These are phyloP conservation scores for Colletotrichum sp. DNA, from an alignment of 2,329 filamentous ascomycete genomes.

Conservation along the genomic window DNA sequence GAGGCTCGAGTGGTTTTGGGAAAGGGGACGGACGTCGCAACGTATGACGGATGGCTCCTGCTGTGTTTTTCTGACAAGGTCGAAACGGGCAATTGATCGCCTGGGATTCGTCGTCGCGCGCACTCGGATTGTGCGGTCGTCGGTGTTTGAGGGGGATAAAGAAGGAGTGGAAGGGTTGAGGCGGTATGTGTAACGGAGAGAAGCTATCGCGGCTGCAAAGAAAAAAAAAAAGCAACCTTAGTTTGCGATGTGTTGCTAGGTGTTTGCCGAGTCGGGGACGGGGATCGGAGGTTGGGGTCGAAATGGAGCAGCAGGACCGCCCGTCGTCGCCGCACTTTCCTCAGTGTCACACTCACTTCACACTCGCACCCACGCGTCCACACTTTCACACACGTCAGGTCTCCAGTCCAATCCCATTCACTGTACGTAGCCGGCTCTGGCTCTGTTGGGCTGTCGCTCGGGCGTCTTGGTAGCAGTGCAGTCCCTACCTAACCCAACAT, in stretches of 20 bases:
- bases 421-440: neutral
- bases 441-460: neutral
- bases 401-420: neutral
- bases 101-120: neutral
- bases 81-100: neutral
- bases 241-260: constrained; percentile 6
- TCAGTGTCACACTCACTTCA: neutral
- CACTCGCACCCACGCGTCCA: neutral
- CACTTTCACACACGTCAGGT: neutral
- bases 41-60: neutral
- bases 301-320: constrained; percentile 1
- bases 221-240: neutral
- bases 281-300: constrained; percentile 18
- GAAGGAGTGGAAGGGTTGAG: neutral
- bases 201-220: constrained; percentile 2
- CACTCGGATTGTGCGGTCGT: neutral
- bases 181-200: neutral
- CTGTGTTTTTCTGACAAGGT: neutral
- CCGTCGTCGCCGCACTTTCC: neutral
- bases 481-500: neutral
- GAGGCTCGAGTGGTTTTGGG: neutral
- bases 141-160: neutral
- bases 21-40: constrained; percentile 6
- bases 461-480: neutral
- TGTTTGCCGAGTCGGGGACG: constrained; percentile 12